A percentile compares a stretch with the other conserved stretches of the same genome.
These are phyloP conservation scores for Obelidium mucronatum DNA, from an alignment of 192 early-diverging fungal genomes.

Conservation along the genomic window DNA sequence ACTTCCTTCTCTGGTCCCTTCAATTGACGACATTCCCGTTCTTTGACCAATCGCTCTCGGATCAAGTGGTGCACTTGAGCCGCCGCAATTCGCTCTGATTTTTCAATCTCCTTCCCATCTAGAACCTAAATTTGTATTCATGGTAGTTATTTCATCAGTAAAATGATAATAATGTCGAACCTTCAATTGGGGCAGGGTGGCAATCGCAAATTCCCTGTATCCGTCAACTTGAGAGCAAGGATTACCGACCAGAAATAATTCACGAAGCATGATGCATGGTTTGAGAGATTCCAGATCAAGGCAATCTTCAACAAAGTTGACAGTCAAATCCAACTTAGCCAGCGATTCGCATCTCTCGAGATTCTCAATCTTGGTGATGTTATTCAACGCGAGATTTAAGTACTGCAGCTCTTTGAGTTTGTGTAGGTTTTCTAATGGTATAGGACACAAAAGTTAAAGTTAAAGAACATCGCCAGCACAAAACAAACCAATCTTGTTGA, in stretches of 20 bases:
- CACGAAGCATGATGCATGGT: conserved; percentile 47
- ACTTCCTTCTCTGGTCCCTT: neutral
- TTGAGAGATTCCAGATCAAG: conserved; percentile 53
- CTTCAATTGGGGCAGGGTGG: conserved; percentile 61
- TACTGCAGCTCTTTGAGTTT: conserved; percentile 65
- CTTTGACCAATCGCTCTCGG: conserved; percentile 37
- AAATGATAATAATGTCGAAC: conserved; percentile 33
- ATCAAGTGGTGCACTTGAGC: conserved; percentile 51
- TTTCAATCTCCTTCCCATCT: conserved; percentile 62
- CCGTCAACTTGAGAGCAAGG: conserved; percentile 58
- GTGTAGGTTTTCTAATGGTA: conserved; percentile 55
- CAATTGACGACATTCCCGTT: conserved; percentile 11
- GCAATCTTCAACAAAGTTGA: conserved; percentile 66
- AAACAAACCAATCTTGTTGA: conserved; percentile 60
- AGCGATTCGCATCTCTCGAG: conserved; percentile 64
- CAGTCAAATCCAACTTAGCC: conserved; percentile 64
- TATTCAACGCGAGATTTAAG: conserved; percentile 67
- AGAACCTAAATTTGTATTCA: conserved; percentile 27
- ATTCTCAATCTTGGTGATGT: conserved; percentile 63
- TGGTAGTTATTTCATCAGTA: neutral
- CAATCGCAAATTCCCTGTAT: conserved; percentile 61
- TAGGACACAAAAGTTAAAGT: neutral
- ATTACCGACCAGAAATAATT: conserved; percentile 66
- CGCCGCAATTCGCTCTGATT: conserved; percentile 61
- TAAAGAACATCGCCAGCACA: neutral